Conservation (phyloP, 495 filamentous ascomycete species). For the Filosporella fistucella region DNA sequence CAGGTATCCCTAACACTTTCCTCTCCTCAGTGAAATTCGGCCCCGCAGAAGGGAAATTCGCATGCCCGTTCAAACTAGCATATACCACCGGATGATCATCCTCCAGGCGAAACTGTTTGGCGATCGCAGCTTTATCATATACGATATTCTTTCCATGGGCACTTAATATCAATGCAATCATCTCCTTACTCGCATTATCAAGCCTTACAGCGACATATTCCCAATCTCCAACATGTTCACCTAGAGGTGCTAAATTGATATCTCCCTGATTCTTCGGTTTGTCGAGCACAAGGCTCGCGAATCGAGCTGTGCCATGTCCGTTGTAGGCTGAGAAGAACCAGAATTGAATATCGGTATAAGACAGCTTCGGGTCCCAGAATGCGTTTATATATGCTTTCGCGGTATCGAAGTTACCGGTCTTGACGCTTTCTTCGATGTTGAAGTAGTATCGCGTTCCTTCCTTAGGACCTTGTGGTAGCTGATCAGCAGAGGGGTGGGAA, state of each 20-base stretch:
- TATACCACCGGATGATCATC: constrained; percentile 15
- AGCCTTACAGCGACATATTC: constrained; percentile 13
- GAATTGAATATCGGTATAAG: constrained; percentile 17
- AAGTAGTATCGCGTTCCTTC: constrained; percentile 12
- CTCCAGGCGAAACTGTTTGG: background rate
- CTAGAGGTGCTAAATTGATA: constrained; percentile 13
- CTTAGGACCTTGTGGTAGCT: constrained; percentile 10
- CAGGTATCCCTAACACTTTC: constrained; percentile 11
- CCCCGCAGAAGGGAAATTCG: constrained; percentile 11
- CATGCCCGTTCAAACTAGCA: constrained; percentile 14
- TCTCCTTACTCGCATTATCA: constrained; percentile 15
- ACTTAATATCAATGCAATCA: constrained; percentile 9
- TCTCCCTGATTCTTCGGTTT: constrained; percentile 9
- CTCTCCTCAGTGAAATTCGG: constrained; percentile 8
- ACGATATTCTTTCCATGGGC: constrained; percentile 12
- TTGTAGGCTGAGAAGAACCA: constrained; percentile 17
- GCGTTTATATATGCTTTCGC: constrained; percentile 19
- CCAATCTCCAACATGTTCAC: constrained; percentile 17
- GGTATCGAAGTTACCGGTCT: constrained; percentile 8
- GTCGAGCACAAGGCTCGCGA: constrained; percentile 4
- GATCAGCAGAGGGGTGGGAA: constrained; percentile 7
- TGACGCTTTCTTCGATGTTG: constrained; percentile 3
- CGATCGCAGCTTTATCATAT: background rate
- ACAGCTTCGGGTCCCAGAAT: constrained; percentile 2
- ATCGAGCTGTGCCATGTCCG: constrained; percentile 10